Conservation (phyloP, 257 asterid species). For the Fraxinus americana region DNA sequence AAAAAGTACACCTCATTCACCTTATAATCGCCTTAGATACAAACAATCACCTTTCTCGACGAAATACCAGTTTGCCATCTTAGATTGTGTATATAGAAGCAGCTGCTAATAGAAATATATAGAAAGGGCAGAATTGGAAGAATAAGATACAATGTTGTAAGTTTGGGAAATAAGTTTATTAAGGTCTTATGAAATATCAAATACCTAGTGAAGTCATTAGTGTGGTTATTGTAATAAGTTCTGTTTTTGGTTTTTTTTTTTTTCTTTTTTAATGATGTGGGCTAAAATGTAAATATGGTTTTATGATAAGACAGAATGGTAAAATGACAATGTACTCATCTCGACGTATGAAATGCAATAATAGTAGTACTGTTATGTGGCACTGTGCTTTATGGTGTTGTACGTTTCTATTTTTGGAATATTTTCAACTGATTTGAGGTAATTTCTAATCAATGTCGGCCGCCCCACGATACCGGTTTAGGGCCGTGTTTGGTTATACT, state of each 20-base stretch:
- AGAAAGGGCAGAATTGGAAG: conserved; percentile 22
- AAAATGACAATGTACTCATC: conserved; percentile 12
- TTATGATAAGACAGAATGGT: conserved; percentile 22
- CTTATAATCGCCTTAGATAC: background rate
- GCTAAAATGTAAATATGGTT: conserved; percentile 21
- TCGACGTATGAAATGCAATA: background rate
- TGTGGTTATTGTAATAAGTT: no score
- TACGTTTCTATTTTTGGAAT: conserved; percentile 28
- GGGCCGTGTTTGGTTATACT: background rate
- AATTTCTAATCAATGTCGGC: conserved; percentile 27
- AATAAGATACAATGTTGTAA: conserved; percentile 11
- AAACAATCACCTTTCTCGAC: background rate
- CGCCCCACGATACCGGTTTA: background rate
- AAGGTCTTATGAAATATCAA: background rate
- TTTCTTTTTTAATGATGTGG: background rate
- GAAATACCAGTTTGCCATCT: no score
- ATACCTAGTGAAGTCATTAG: background rate
- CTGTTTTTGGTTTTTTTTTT: no score
- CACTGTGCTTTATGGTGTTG: background rate
- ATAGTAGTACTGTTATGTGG: background rate
- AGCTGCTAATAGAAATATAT: conserved; percentile 22
- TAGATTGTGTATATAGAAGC: conserved; percentile 49
- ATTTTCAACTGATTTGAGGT: conserved; percentile 38
- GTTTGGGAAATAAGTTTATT: background rate
- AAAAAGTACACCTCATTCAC: background rate